Conservation (phyloP, 805 yeast genomes). For the Ascoidea rubescens region DNA sequence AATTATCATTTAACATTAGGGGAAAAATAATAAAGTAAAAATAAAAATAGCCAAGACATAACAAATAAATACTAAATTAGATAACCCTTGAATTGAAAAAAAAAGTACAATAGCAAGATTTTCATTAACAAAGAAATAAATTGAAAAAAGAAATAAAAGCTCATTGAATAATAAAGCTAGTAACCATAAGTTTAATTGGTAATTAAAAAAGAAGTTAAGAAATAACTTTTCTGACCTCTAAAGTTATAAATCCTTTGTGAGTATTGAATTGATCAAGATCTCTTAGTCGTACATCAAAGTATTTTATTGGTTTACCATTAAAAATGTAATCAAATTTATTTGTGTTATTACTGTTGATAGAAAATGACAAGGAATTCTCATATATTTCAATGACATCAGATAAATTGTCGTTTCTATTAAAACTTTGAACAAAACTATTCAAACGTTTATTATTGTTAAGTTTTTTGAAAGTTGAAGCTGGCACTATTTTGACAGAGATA, state of each 20-base stretch:
- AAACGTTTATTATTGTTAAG: too few relatives aligned
- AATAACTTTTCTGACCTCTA: background rate
- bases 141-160: background rate
- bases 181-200: too few relatives aligned
- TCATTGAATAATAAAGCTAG: background rate
- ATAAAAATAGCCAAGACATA: background rate
- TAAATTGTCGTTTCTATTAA: background rate
- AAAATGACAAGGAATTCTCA: background rate
- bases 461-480: background rate
- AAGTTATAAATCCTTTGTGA: background rate
- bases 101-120: background rate
- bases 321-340: background rate
- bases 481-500: background rate
- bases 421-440: background rate
- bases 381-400: background rate
- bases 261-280: background rate
- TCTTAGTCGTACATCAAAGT: background rate
- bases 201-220: too few relatives aligned
- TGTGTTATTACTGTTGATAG: background rate
- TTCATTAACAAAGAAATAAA: background rate
- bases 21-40: background rate
- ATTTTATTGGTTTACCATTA: background rate
- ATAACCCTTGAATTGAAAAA: background rate
- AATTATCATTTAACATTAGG: too few relatives aligned
- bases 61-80: background rate